Evolutionary conservation across 345 rosid genomes (phyloP), one percentile per base, ranked within the genome.

Genomic region (Hibiscus trionum): DNA sequence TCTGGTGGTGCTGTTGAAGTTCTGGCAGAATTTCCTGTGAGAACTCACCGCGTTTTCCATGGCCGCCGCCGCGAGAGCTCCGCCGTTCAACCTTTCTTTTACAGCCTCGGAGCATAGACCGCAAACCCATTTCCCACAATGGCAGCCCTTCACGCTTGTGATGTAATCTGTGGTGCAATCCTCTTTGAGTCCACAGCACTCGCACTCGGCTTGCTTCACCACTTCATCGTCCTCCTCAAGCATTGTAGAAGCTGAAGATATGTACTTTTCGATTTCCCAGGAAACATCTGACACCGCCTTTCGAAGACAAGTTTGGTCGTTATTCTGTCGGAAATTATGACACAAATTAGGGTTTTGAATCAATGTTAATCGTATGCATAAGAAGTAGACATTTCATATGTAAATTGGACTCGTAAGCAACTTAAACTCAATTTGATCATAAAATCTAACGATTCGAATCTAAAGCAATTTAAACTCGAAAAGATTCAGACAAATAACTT

Each of bases 81-180:
- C 69, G 2, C 66, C 68, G 2, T 10, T 17, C 5, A 79, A 56
- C 39, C 53, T 84, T 35, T 82, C 88, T 62, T 81, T 75, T 11
- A 84, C 88, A 17, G 83, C 86, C 68, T 78, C 90, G 0, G 83
- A 80, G 71, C 90, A 86, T 26, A 86, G 86, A 12, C 88, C 86
- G n/a, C 90, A 83, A 1, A 86, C 75, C 90, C 90, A 84, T 11
- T 58, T 75, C 4, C 81, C 88, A 0, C 82, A 82, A 33, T 79
- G 58, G 31, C 61, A 64, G 11, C 52, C 44, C 72, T 50, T 76
- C 2, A 86, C 74, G 77, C 76, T 73, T 6, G 69, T 63, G 16
- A 82, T 80, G 60, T 81, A 84, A 42, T 76, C 58, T 4, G 27
- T 39, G 29, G 86, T 84, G 82, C 86, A 84, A 29, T 82, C 86